Conservation (phyloP, 148 eudicot species). For the Cornus suecica region DNA sequence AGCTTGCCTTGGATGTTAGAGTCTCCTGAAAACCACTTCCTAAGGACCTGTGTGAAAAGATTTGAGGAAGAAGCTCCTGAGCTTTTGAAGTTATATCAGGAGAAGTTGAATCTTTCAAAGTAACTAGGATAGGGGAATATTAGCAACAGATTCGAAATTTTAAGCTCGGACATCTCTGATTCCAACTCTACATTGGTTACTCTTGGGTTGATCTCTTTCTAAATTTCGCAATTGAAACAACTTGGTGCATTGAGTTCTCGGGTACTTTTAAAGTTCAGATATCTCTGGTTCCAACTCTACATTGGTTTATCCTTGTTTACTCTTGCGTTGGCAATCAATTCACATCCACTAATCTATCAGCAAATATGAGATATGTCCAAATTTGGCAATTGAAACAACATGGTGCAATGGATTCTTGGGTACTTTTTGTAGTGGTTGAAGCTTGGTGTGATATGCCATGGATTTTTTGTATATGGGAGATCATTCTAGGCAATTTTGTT, state of each 20-base stretch:
- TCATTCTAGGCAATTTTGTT: neutral
- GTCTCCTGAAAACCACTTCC: neutral
- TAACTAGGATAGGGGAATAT: neutral
- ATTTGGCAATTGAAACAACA: too few species aligned
- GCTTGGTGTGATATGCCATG: neutral
- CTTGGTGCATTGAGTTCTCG: too few species aligned
- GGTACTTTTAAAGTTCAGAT: too few species aligned
- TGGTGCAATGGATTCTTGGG: too few species aligned
- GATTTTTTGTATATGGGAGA: neutral
- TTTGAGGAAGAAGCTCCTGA: conserved; percentile 17
- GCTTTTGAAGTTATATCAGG: conserved; percentile 17
- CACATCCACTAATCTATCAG: too few species aligned
- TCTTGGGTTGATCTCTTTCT: neutral
- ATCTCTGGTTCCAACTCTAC: too few species aligned
- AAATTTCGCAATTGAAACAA: neutral
- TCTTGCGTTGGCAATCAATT: too few species aligned
- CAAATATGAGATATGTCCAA: neutral
- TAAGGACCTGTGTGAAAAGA: neutral
- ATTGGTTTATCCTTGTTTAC: too few species aligned
- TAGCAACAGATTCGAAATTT: neutral
- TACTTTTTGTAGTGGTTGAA: neutral
- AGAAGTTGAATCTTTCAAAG: neutral
- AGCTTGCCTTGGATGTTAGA: neutral
- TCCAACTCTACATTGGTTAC: neutral
- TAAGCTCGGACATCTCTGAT: neutral